Evolutionary conservation across 106 monocot genomes (phyloP).

Genomic region (Cymbidium sinense): DNA sequence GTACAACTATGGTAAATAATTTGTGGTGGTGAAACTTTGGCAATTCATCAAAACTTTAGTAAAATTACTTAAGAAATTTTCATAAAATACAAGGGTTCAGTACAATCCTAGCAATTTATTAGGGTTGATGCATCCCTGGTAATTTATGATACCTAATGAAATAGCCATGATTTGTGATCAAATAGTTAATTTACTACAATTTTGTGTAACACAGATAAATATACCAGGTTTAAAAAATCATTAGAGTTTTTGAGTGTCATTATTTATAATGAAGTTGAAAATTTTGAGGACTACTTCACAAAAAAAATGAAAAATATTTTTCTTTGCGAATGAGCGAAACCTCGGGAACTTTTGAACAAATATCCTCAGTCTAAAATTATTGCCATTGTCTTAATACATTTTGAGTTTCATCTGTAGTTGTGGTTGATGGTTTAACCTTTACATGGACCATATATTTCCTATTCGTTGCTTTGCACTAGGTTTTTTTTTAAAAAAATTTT

Average conservation of each 20-base stretch:
- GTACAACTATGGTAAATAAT: too few relatives aligned
- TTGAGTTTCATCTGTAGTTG: background rate
- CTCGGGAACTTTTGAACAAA: background rate
- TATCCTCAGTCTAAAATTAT: background rate
- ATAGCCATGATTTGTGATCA: too few relatives aligned
- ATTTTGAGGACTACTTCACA: background rate
- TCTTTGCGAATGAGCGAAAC: background rate
- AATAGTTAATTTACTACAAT: too few relatives aligned
- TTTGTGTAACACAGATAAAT: too few relatives aligned
- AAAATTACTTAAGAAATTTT: too few relatives aligned
- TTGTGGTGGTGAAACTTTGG: too few relatives aligned
- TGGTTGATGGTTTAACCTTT: background rate
- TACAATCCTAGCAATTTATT: too few relatives aligned
- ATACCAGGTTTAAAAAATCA: background rate
- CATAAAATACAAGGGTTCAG: too few relatives aligned
- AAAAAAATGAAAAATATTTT: background rate
- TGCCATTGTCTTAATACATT: background rate
- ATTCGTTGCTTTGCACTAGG: background rate
- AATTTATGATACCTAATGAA: background rate
- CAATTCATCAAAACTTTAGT: too few relatives aligned
- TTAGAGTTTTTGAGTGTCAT: background rate
- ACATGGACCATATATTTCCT: background rate
- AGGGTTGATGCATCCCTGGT: too few relatives aligned
- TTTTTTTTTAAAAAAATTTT: slow-evolving; percentile 1
- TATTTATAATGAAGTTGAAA: background rate